A percentile compares a stretch with the other conserved stretches of the same genome.
These are phyloP conservation scores for Amanita muscaria DNA, from an alignment of 768 basidiomycete genomes.

Conservation along the genomic window DNA sequence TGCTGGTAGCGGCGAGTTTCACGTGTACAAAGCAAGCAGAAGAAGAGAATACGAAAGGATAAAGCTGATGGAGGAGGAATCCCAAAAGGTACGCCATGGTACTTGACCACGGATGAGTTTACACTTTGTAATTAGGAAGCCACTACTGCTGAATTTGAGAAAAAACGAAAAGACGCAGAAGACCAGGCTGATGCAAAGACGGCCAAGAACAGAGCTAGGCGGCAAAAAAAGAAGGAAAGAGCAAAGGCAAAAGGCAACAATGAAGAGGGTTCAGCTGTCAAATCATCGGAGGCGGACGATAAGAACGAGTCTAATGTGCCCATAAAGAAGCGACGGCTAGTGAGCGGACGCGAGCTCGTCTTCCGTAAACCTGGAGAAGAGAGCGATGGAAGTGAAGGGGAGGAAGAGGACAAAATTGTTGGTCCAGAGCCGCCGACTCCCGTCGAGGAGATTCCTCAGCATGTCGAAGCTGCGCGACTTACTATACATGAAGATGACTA, in stretches of 20 bases:
- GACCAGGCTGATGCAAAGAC: constrained; percentile 79
- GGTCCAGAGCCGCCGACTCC: not conserved
- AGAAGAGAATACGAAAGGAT: constrained; percentile 93
- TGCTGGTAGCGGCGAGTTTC: constrained; percentile 95
- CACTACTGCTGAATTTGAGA: constrained; percentile 55
- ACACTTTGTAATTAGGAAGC: constrained; percentile 53
- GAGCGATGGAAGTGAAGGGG: constrained; percentile 27
- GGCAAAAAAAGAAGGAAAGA: constrained; percentile 86
- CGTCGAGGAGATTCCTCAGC: constrained; percentile 10
- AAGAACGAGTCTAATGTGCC: constrained; percentile 28
- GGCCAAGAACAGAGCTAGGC: constrained; percentile 88
- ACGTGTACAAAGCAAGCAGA: constrained; percentile 94
- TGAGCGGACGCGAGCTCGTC: constrained; percentile 66
- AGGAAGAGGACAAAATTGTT: constrained; percentile 11
- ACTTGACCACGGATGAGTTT: not conserved
- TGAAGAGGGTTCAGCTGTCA: constrained; percentile 16
- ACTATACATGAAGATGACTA: constrained; percentile 45
- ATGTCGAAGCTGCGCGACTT: constrained; percentile 31
- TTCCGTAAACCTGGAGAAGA: constrained; percentile 38
- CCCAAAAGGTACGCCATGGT: constrained; percentile 51
- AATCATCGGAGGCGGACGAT: constrained; percentile 17
- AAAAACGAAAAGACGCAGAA: constrained; percentile 61
- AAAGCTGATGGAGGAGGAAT: constrained; percentile 80
- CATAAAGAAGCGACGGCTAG: constrained; percentile 72
- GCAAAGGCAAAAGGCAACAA: constrained; percentile 35